A percentile compares a stretch with the other conserved stretches of the same genome.
Evolutionary conservation across 1,139 yeast genomes (phyloP).

Genomic region (Debaryomyces sp.): DNA sequence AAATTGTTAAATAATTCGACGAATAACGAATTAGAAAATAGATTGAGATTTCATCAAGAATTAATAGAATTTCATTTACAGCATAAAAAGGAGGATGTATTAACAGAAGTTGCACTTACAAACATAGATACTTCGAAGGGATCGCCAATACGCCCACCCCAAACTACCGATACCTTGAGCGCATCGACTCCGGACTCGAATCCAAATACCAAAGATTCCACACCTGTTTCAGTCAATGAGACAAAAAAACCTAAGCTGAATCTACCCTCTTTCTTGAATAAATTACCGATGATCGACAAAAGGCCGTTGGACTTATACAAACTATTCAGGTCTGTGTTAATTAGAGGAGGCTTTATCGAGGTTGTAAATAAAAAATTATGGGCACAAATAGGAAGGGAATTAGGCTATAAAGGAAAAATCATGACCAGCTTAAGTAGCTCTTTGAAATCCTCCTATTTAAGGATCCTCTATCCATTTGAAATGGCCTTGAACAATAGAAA

Average conservation of each 20-base stretch:
- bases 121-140: background rate
- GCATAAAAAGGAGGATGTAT: background rate
- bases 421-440: conserved; percentile 75
- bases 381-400: conserved; percentile 73
- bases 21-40: conserved; percentile 29
- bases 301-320: conserved; percentile 57
- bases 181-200: background rate
- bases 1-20: conserved; percentile 31
- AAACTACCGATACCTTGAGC: background rate
- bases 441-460: conserved; percentile 58
- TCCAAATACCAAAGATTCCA: background rate
- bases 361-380: conserved; percentile 61
- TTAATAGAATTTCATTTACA: conserved; percentile 20
- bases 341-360: conserved; percentile 59
- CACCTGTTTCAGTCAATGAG: background rate
- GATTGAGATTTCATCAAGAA: conserved; percentile 34
- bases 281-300: conserved; percentile 59
- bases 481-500: conserved; percentile 20
- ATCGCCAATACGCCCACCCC: background rate
- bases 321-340: conserved; percentile 50
- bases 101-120: background rate
- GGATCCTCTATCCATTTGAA: conserved; percentile 39
- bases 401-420: conserved; percentile 71
- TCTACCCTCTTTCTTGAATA: conserved; percentile 15
- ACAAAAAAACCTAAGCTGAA: conserved; percentile 8